Evolutionary conservation across 495 filamentous ascomycete species (phyloP).

Genomic region (Xylaria longipes): DNA sequence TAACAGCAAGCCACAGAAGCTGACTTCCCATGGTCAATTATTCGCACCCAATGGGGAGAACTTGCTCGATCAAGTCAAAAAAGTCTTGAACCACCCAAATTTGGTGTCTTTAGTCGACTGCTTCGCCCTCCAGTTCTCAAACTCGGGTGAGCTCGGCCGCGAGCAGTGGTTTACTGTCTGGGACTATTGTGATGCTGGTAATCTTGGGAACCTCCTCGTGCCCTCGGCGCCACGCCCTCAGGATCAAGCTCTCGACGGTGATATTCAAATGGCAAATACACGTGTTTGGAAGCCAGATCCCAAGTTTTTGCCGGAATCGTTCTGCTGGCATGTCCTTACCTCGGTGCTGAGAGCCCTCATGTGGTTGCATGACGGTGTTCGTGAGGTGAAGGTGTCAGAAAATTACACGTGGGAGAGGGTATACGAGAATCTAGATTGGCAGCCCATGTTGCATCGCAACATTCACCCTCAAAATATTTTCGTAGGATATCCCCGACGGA

Average conservation of each 20-base stretch:
- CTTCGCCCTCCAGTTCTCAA: conserved; percentile 22
- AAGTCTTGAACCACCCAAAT: conserved; percentile 53
- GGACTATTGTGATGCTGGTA: conserved; percentile 52
- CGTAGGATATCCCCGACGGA: conserved; percentile 49
- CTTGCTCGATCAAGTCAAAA: conserved; percentile 24
- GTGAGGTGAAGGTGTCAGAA: conserved; percentile 10
- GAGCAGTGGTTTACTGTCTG: conserved; percentile 37
- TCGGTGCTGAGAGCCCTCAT: conserved; percentile 47
- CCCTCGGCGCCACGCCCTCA: conserved; percentile 2
- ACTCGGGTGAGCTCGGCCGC: neutral
- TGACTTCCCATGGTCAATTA: conserved; percentile 18
- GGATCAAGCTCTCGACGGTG: neutral
- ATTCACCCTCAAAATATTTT: conserved; percentile 52
- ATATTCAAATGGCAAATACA: conserved; percentile 14
- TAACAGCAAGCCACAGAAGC: neutral
- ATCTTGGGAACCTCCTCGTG: conserved; percentile 41
- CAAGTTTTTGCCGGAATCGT: conserved; percentile 47
- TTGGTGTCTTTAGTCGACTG: conserved; percentile 43
- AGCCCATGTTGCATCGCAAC: conserved; percentile 52
- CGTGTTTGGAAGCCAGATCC: neutral
- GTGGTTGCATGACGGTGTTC: conserved; percentile 51
- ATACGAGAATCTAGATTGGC: conserved; percentile 44
- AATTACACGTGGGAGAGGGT: neutral
- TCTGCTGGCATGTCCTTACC: conserved; percentile 54
- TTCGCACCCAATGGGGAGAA: conserved; percentile 4